Conservation (phyloP, 83 land plant genomes). For the Thuja plicata region DNA sequence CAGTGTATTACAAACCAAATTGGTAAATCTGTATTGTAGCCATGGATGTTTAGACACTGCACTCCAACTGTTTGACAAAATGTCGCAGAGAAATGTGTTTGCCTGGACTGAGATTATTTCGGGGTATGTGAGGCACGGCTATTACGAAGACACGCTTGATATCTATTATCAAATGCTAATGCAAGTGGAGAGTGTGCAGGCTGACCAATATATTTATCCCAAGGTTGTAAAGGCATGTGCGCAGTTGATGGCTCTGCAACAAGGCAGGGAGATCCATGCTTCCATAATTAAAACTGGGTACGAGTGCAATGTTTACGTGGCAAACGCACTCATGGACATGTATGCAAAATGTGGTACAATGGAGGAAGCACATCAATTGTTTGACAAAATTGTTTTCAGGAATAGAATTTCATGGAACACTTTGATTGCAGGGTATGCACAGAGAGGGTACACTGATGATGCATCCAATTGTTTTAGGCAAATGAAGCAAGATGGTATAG, state of each 20-base stretch:
- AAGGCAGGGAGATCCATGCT: constrained; percentile 50
- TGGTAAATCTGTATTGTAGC: constrained; percentile 33
- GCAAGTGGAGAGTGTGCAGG: constrained; percentile 18
- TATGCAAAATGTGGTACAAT: constrained; percentile 38
- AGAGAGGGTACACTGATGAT: constrained; percentile 31
- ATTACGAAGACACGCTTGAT: constrained; percentile 18
- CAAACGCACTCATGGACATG: constrained; percentile 56
- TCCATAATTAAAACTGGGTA: constrained; percentile 44
- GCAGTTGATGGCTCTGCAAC: constrained; percentile 19
- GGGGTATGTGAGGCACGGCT: constrained; percentile 26
- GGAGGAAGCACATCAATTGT: constrained; percentile 42
- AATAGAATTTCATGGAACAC: constrained; percentile 63
- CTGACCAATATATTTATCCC: constrained; percentile 49
- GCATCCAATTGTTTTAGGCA: constrained; percentile 37
- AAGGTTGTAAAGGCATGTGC: constrained; percentile 46
- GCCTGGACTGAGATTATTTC: constrained; percentile 60
- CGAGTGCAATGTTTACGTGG: constrained; percentile 36
- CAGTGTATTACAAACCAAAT: constrained; percentile 29
- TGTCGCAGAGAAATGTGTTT: constrained; percentile 25
- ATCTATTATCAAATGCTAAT: constrained; percentile 26
- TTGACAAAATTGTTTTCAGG: constrained; percentile 25
- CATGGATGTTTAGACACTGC: constrained; percentile 40
- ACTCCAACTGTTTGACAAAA: constrained; percentile 27
- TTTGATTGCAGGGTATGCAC: constrained; percentile 58
- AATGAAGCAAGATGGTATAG: constrained; percentile 31